Percentiles rank a stretch among this genome's conserved stretches.
phyloP scores from a whole-genome alignment of 1,284 basidiomycete genomes.

The Moniliella sp. region DNA sequence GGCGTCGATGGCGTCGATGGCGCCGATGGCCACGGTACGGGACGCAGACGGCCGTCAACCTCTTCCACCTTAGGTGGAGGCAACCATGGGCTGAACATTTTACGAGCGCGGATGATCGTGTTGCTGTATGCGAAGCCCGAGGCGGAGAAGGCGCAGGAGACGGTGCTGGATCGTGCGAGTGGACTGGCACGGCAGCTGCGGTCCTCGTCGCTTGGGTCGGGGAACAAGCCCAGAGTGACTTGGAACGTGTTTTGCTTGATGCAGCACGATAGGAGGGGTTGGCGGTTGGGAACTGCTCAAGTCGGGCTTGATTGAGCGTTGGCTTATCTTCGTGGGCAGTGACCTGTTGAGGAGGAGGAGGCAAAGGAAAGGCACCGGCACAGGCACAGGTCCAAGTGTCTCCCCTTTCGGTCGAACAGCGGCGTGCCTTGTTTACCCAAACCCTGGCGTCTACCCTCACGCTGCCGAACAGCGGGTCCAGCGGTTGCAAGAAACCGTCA shows the following conservation, averaged over 20 bases:
- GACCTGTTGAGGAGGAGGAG: not conserved
- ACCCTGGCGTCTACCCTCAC: not conserved
- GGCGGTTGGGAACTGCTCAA: slow-evolving; percentile 88
- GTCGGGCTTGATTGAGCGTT: slow-evolving; percentile 68
- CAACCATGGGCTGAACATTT: slow-evolving; percentile 21
- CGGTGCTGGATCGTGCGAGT: not conserved
- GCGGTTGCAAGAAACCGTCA: slow-evolving; percentile 24
- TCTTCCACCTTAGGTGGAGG: slow-evolving; percentile 3
- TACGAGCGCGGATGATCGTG: slow-evolving; percentile 18
- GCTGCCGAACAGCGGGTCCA: slow-evolving; percentile 6
- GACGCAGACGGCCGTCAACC: no score
- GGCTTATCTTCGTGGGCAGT: slow-evolving; percentile 34
- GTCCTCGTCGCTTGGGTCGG: not conserved
- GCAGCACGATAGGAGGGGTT: slow-evolving; percentile 32
- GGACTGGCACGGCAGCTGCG: not conserved
- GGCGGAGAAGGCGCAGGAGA: no score
- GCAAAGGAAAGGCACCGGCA: no score
- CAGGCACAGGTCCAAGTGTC: no score
- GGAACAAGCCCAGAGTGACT: not conserved
- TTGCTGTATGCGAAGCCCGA: no score
- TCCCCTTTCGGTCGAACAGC: no score
- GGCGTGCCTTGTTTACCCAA: not conserved
- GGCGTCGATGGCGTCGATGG: no score
- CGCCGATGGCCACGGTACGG: no score
- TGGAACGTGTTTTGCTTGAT: not conserved